Evolutionary conservation across 306 rosid genomes (phyloP).

Genomic region (Pueraria montana): DNA sequence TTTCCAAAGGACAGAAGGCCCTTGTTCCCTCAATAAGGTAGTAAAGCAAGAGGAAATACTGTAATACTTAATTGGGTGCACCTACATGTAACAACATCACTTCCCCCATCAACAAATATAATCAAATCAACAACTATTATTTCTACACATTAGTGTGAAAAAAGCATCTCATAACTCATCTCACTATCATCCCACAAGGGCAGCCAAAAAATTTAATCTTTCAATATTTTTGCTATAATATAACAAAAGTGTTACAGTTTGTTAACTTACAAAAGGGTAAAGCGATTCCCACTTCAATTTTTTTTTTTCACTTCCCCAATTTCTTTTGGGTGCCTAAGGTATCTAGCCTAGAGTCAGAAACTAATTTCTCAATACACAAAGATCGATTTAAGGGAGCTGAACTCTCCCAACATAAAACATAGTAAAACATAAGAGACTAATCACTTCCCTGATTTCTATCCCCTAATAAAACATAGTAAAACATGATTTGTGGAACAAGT

Average conservation of each 20-base stretch:
- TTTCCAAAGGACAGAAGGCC: conserved; percentile 71
- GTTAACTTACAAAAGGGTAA: no score
- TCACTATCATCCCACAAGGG: conserved; percentile 6
- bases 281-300: conserved; percentile 10
- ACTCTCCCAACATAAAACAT: neutral
- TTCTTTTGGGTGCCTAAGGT: neutral
- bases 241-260: conserved; percentile 20
- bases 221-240: neutral
- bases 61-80: conserved; percentile 59
- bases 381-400: no score
- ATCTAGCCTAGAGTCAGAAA: no score
- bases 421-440: neutral
- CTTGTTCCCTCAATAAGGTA: conserved; percentile 64
- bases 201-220: neutral
- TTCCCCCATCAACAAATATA: conserved; percentile 31
- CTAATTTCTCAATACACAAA: no score
- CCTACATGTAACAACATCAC: conserved; percentile 53
- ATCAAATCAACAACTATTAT: conserved; percentile 36
- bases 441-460: neutral
- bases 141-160: conserved; percentile 21
- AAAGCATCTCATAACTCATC: conserved; percentile 8
- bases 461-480: conserved; percentile 24
- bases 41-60: conserved; percentile 63
- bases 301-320: neutral
- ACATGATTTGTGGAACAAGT: neutral